phyloP scores from a whole-genome alignment of 208 protist genomes.

The Vickermania ingenoplastis region DNA sequence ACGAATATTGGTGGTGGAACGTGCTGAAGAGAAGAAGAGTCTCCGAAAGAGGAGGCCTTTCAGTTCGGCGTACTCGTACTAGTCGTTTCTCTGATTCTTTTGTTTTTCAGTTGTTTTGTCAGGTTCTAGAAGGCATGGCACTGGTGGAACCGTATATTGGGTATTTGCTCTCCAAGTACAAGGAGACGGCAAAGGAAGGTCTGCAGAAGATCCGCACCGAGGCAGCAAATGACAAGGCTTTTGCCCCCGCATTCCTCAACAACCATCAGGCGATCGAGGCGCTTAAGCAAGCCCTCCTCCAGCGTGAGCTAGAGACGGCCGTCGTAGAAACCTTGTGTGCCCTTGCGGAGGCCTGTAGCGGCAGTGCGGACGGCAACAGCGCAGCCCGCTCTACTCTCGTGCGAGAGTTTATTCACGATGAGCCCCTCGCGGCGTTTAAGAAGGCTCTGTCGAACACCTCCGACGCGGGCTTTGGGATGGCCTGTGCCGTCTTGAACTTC shows the following conservation, averaged over 20 bases:
- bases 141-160: constrained; percentile 72
- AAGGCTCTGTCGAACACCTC: constrained; percentile 36
- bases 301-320: constrained; percentile 23
- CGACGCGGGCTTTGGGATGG: constrained; percentile 29
- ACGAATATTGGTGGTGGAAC: no score
- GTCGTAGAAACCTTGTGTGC: constrained; percentile 34
- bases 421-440: constrained; percentile 36
- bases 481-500: constrained; percentile 54
- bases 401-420: constrained; percentile 59
- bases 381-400: constrained; percentile 17
- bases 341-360: constrained; percentile 28
- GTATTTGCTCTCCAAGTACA: constrained; percentile 75
- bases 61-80: no score
- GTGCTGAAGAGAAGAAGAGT: no score
- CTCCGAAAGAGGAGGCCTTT: no score
- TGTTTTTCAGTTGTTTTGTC: no score
- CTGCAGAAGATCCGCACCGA: constrained; percentile 56
- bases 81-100: no score
- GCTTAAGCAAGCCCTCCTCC: constrained; percentile 30
- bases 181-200: constrained; percentile 71
- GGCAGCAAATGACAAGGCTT: constrained; percentile 20
- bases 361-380: constrained; percentile 1
- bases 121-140: no score
- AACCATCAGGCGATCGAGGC: constrained; percentile 50
- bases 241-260: constrained; percentile 43